Conservation (phyloP, 1,284 basidiomycete species). For the Irpex sp. region DNA sequence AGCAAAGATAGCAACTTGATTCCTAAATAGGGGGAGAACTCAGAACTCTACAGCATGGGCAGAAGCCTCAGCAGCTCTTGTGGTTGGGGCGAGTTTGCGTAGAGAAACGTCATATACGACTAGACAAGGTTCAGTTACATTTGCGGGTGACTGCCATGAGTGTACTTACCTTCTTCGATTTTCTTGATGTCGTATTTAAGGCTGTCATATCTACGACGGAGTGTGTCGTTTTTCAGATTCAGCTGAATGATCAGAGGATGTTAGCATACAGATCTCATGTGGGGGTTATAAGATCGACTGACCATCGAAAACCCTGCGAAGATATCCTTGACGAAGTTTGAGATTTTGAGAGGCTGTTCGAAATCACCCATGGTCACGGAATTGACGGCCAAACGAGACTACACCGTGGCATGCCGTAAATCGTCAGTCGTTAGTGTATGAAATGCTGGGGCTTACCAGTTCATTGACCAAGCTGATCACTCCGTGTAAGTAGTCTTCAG, state of each 20-base stretch:
- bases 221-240: slow-evolving; percentile 84
- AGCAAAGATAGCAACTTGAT: background rate
- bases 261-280: background rate
- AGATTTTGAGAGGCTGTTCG: slow-evolving; percentile 76
- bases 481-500: slow-evolving; percentile 85
- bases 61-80: background rate
- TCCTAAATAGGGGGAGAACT: too few species aligned
- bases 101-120: slow-evolving; percentile 85
- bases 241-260: slow-evolving; percentile 40
- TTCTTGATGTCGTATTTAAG: slow-evolving; percentile 88
- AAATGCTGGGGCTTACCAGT: slow-evolving; percentile 48
- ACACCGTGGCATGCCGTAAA: background rate
- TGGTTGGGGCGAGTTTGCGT: slow-evolving; percentile 51
- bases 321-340: slow-evolving; percentile 77
- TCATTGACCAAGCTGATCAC: slow-evolving; percentile 81
- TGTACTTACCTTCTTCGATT: slow-evolving; percentile 70
- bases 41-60: background rate
- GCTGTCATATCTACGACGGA: slow-evolving; percentile 78
- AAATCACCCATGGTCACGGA: slow-evolving; percentile 81
- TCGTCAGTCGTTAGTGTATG: background rate
- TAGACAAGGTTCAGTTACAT: slow-evolving; percentile 23
- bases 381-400: slow-evolving; percentile 83
- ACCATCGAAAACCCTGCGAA: slow-evolving; percentile 84
- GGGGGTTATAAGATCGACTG: slow-evolving; percentile 4
- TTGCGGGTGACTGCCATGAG: background rate